Base-by-base conservation (phyloP, 345 rosid genomes). In the Eucalyptus victrix region DNA sequence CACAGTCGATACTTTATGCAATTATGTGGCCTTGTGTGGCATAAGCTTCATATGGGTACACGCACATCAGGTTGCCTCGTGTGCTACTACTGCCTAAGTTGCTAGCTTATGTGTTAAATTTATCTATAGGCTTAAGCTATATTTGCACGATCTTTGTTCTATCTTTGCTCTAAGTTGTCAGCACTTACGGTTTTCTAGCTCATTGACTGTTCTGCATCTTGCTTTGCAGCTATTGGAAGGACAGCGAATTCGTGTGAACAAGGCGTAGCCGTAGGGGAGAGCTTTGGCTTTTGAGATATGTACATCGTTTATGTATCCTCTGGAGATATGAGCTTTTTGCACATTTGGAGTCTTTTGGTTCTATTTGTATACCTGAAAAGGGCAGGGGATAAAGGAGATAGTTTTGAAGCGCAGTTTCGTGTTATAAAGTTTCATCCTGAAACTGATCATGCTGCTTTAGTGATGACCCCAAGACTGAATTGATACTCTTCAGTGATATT, bases 201-300 rank as follows among this genome's bases (percentile, higher is more conserved):
- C 51, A 86, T 30, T 2, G 40, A 76, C 49, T 72, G 28, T 37
- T 40, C 85, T 76, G 47, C 47, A 40, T 76, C 85, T 76, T 76
- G 85, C 47, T 19, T 49, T 90, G 93, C 96, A 97, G 98, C 58
- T 92, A 89, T 89, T 97, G 91, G 99, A 97, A 94, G 99, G 98
- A 88, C 99, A 96, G 86, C 49, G 72, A 51, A 94, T 97, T 90
- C 99, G 98, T 42, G 99, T 96, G 89, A 96, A 96, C 92, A 96
- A 95, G 93, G 99, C 98, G 0, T 97, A 94, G 93, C 49, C 21
- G 49, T 15, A 21, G 15, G 85, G 30, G 30, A 76, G 85, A 40
- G 85, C 85, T 12, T 21, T 76, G 47, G 47, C 47, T 40, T 76
- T 76, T 76, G 30, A 40, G 85, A 76, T 76, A 76, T 23, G 47